Conservation (phyloP, 805 yeast species). For the Grigorovia transvaalensis region DNA sequence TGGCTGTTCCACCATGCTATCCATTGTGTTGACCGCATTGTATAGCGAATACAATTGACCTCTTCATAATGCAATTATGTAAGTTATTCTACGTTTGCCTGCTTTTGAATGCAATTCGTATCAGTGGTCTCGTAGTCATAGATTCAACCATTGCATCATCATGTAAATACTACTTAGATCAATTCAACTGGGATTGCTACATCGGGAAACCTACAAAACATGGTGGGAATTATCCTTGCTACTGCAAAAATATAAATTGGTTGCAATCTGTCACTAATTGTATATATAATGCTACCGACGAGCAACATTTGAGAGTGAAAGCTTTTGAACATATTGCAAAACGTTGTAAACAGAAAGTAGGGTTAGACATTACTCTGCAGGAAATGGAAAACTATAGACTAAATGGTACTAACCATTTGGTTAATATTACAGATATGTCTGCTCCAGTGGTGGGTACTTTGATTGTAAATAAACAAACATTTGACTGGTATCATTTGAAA, state of each 20-base stretch:
- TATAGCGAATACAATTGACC: too few relatives aligned
- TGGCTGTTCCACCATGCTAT: neutral
- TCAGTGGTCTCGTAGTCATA: slow-evolving; percentile 15
- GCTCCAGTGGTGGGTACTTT: slow-evolving; percentile 27
- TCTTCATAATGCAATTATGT: neutral
- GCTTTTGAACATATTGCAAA: slow-evolving; percentile 31
- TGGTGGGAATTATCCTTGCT: slow-evolving; percentile 30
- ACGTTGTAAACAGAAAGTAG: slow-evolving; percentile 20
- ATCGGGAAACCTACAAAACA: slow-evolving; percentile 24
- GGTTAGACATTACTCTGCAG: slow-evolving; percentile 1
- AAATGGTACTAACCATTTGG: slow-evolving; percentile 29
- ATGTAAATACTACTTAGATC: slow-evolving; percentile 32
- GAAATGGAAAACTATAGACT: slow-evolving; percentile 27
- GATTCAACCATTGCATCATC: slow-evolving; percentile 33
- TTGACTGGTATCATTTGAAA: slow-evolving; percentile 26
- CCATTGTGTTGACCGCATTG: neutral
- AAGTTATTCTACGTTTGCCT: too few relatives aligned
- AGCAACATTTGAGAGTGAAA: slow-evolving; percentile 26
- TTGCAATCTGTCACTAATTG: slow-evolving; percentile 36
- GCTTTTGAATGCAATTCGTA: too few relatives aligned
- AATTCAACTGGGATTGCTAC: slow-evolving; percentile 36
- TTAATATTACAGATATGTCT: slow-evolving; percentile 13
- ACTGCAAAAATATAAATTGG: slow-evolving; percentile 36
- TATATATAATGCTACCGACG: slow-evolving; percentile 28
- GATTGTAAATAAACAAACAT: slow-evolving; percentile 25